A percentile compares a stretch with the other conserved stretches of the same genome.
phyloP scores from a whole-genome alignment of 306 rosid genomes.

The Astragalus glycyphyllos region DNA sequence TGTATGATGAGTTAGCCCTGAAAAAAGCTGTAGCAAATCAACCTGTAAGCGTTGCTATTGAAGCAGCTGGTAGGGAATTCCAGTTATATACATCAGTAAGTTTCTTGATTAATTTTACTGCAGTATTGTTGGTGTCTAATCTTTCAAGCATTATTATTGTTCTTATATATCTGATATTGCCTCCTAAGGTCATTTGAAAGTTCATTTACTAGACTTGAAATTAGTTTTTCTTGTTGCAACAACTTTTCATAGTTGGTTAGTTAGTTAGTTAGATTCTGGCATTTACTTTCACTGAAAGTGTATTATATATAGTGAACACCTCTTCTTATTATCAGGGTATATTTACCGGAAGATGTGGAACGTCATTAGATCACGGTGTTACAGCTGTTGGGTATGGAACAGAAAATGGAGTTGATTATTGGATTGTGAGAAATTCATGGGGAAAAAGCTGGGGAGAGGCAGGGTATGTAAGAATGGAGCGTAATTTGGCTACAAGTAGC shows the following conservation, averaged over 20 bases:
- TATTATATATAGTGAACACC: too few species aligned
- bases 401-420: constrained; percentile 71
- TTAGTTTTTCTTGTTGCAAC: too few species aligned
- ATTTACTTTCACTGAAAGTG: too few species aligned
- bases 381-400: constrained; percentile 82
- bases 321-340: constrained; percentile 57
- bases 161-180: background rate
- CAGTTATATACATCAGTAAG: constrained; percentile 80
- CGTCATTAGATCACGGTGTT: constrained; percentile 80
- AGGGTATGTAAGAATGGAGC: constrained; percentile 83
- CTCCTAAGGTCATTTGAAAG: background rate
- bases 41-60: constrained; percentile 84
- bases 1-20: constrained; percentile 66
- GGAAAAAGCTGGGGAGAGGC: constrained; percentile 81
- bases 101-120: constrained; percentile 8
- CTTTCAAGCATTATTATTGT: background rate
- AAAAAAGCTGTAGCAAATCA: constrained; percentile 77
- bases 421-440: constrained; percentile 91
- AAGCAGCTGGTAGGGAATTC: constrained; percentile 82
- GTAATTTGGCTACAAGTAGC: constrained; percentile 47
- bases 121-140: background rate
- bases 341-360: constrained; percentile 78
- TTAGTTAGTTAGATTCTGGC: too few species aligned
- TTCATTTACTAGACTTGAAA: background rate
- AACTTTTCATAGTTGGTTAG: too few species aligned